Percentiles rank a stretch among this genome's conserved stretches.
Evolutionary conservation across 192 early-diverging fungal species (phyloP).

Genomic region (Coemansia sp.): DNA sequence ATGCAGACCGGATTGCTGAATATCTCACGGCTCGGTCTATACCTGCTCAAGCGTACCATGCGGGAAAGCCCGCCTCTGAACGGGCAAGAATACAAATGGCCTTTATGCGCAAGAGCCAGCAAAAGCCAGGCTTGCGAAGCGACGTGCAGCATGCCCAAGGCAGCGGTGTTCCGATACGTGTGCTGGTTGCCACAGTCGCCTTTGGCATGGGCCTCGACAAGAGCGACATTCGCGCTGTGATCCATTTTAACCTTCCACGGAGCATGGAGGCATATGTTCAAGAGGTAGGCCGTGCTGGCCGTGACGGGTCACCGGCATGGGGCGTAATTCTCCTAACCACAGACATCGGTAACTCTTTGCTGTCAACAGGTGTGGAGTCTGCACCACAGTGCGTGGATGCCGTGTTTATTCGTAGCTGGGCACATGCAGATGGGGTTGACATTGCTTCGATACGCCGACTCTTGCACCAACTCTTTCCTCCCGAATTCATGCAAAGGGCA

Average conservation of each 20-base stretch:
- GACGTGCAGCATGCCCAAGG: not conserved
- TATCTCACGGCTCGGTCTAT: constrained; percentile 66
- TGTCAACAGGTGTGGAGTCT: not conserved
- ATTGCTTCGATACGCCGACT: constrained; percentile 24
- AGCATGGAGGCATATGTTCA: constrained; percentile 77
- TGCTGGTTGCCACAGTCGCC: constrained; percentile 72
- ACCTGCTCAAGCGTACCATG: constrained; percentile 75
- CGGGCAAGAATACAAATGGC: constrained; percentile 63
- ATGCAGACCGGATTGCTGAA: constrained; percentile 67
- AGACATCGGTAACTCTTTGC: not conserved
- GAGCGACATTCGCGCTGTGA: constrained; percentile 66
- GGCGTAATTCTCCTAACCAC: constrained; percentile 58
- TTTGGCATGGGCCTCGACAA: constrained; percentile 79
- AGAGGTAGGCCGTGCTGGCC: constrained; percentile 69
- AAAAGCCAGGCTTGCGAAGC: not conserved
- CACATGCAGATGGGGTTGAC: constrained; percentile 30
- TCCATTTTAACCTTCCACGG: constrained; percentile 70
- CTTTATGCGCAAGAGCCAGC: constrained; percentile 59
- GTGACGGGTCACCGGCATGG: constrained; percentile 56
- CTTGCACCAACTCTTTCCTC: constrained; percentile 23
- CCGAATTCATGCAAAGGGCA: constrained; percentile 23
- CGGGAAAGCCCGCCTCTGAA: constrained; percentile 62
- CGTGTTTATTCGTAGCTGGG: constrained; percentile 30
- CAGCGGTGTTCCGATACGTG: constrained; percentile 48
- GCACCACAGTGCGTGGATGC: constrained; percentile 18